Base-by-base conservation (phyloP, 306 rosid genomes). In the Chamaecrista fasciculata region DNA sequence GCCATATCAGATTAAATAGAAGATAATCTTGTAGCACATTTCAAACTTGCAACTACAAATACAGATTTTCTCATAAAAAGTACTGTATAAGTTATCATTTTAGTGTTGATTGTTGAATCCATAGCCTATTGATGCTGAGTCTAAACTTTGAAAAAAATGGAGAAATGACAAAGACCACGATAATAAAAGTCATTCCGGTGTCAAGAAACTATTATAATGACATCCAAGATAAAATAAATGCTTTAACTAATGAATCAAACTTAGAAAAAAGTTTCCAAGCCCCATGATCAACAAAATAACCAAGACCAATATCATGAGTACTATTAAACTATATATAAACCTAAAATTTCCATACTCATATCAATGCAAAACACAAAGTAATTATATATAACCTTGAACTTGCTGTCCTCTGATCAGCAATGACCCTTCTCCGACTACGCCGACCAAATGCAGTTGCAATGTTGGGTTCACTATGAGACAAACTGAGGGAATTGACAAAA, bases 381-480 rank as follows among this genome's bases (percentile, higher is more conserved):
- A 71, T 62, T 24, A 79, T 77, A 63, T 77, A 82, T 66, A 79
- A 94, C 99, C 99, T 95, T 80, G 99, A 95, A 82, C 99, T 91
- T 82, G 97, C 99, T 43, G 99, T 95, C 83, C 99, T 86, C 84
- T 91, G 99, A 73, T 95, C 97, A 66, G 90, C 95, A 87, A 95
- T 89, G 84, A 65, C 88, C 89, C 86, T 95, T 85, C 88, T 87
- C 86, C 97, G 95, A 84, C 91, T 91, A 75, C 96, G 95, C 79
- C 97, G 92, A 89, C 99, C 88, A 87, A 91, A 91, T 70, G 91
- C 78, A 81, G 86, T 81, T 82, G 97, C 89, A 87, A 95, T 83
- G 89, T 95, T 91, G 80, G 99, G 99, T 89, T 95, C 99, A 79
- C 96, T 95, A 81, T 87, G 96, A 70, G 97, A 95, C 66, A 91